phyloP scores from a whole-genome alignment of 1,284 basidiomycete species.

The Erythrobasidium hasegawianum region DNA sequence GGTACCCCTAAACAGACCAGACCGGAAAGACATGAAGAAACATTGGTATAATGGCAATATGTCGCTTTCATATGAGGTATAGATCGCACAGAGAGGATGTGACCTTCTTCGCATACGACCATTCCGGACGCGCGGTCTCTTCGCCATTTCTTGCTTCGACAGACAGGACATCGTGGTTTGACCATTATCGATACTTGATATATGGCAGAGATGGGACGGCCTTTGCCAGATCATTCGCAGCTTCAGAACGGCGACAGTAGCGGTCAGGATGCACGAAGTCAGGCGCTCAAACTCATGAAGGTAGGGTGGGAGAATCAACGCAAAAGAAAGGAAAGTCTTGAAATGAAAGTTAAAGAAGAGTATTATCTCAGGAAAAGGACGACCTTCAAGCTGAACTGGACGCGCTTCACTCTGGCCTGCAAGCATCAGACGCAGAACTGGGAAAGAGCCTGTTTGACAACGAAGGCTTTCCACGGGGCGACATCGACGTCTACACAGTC shows the following conservation, averaged over 20 bases:
- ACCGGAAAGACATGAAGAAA: not conserved
- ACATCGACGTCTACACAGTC: slow-evolving; percentile 33
- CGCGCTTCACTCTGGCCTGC: slow-evolving; percentile 17
- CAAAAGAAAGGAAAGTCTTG: not conserved
- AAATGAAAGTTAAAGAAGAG: not conserved
- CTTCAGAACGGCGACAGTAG: no score
- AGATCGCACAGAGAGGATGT: slow-evolving; percentile 40
- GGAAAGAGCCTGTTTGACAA: slow-evolving; percentile 24
- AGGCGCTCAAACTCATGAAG: slow-evolving; percentile 29
- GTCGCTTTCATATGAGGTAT: not conserved
- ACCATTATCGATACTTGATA: slow-evolving; percentile 1
- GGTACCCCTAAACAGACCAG: slow-evolving; percentile 26
- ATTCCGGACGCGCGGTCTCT: slow-evolving; percentile 40
- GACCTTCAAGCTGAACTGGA: slow-evolving; percentile 18
- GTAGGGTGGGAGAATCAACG: not conserved
- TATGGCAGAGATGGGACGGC: no score
- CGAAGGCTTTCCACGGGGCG: slow-evolving; percentile 30
- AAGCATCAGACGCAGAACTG: slow-evolving; percentile 22
- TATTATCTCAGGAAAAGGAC: slow-evolving; percentile 20
- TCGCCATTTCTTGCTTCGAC: slow-evolving; percentile 40
- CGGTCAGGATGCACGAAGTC: slow-evolving; percentile 12
- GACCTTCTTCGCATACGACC: slow-evolving; percentile 44
- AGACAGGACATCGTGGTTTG: slow-evolving; percentile 40
- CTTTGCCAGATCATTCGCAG: no score
- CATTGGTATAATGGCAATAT: not conserved